phyloP scores from a whole-genome alignment of 257 asterid species.

The Salvia hispanica region DNA sequence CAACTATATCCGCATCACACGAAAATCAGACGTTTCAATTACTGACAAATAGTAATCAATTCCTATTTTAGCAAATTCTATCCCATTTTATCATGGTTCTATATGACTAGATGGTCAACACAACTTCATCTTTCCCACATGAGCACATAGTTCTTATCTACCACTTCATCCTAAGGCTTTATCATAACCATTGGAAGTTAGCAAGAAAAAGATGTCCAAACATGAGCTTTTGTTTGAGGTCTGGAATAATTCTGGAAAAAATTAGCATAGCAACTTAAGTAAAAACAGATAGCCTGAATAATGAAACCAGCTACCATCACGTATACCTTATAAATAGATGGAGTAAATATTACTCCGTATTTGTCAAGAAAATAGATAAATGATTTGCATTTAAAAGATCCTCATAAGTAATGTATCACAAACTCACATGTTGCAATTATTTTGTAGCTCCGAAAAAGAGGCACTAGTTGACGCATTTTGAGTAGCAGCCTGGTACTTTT shows the following conservation, averaged over 20 bases:
- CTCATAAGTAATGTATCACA: conserved; percentile 23
- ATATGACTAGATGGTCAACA: conserved; percentile 17
- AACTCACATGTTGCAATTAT: conserved; percentile 91
- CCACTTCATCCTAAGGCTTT: conserved; percentile 3
- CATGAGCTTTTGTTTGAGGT: too few species aligned
- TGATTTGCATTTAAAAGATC: conserved; percentile 18
- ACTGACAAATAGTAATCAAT: not conserved
- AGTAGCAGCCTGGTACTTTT: conserved; percentile 88
- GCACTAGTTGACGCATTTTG: conserved; percentile 64
- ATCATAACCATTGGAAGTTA: not conserved
- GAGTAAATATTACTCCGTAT: not conserved
- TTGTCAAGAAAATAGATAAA: not conserved
- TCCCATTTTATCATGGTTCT: conserved; percentile 2
- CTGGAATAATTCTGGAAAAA: too few species aligned
- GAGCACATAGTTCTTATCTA: conserved; percentile 11
- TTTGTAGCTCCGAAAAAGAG: conserved; percentile 83
- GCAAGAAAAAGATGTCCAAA: not conserved
- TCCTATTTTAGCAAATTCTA: not conserved
- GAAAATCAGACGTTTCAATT: not conserved
- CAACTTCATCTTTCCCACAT: conserved; percentile 4
- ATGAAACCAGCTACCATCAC: too few species aligned
- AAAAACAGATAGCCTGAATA: too few species aligned
- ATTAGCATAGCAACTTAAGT: too few species aligned
- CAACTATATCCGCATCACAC: not conserved
- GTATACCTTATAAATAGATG: too few species aligned